These are phyloP conservation scores for Ophiostoma triangulosporum DNA, from an alignment of 2,329 filamentous ascomycete genomes.

Conservation along the genomic window DNA sequence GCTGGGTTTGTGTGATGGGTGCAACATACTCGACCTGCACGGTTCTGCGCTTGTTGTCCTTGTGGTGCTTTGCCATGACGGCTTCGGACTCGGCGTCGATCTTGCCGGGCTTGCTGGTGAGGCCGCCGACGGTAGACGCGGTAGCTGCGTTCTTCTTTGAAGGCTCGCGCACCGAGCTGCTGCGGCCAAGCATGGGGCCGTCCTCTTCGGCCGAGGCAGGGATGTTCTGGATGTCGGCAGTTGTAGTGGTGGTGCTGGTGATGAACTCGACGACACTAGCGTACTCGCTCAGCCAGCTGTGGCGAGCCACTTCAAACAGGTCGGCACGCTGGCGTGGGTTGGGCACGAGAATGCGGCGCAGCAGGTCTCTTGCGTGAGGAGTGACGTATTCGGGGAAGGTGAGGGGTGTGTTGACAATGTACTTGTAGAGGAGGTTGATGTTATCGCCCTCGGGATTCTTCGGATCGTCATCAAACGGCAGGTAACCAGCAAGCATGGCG, in stretches of 20 bases:
- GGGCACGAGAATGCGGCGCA: slow-evolving; percentile 86
- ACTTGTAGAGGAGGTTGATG: slow-evolving; percentile 98
- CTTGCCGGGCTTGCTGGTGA: slow-evolving; percentile 60
- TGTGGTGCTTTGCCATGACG: slow-evolving; percentile 46
- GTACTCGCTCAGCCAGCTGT: slow-evolving; percentile 97
- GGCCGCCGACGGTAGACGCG: slow-evolving; percentile 41
- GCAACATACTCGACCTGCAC: slow-evolving; percentile 97
- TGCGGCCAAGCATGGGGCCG: slow-evolving; percentile 56
- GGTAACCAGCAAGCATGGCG: slow-evolving; percentile 93
- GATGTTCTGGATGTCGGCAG: slow-evolving; percentile 71
- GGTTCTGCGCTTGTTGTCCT: slow-evolving; percentile 83
- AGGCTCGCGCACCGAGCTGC: slow-evolving; percentile 82
- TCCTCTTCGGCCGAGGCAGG: slow-evolving; percentile 49
- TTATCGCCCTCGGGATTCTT: slow-evolving; percentile 98
- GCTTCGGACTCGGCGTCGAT: slow-evolving; percentile 53
- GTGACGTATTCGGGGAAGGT: slow-evolving; percentile 99
- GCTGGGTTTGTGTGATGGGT: slow-evolving; percentile 70
- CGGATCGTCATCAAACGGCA: slow-evolving; percentile 95
- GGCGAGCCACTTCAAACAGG: slow-evolving; percentile 89
- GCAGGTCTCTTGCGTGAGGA: slow-evolving; percentile 82
- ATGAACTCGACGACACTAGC: slow-evolving; percentile 95
- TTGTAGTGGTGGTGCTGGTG: slow-evolving; percentile 83
- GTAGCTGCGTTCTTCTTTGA: slow-evolving; percentile 47
- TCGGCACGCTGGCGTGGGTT: slow-evolving; percentile 91
- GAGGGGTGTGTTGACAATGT: slow-evolving; percentile 91